These are phyloP conservation scores for Citrus glauca DNA, from an alignment of 345 rosid species.

Conservation along the genomic window DNA sequence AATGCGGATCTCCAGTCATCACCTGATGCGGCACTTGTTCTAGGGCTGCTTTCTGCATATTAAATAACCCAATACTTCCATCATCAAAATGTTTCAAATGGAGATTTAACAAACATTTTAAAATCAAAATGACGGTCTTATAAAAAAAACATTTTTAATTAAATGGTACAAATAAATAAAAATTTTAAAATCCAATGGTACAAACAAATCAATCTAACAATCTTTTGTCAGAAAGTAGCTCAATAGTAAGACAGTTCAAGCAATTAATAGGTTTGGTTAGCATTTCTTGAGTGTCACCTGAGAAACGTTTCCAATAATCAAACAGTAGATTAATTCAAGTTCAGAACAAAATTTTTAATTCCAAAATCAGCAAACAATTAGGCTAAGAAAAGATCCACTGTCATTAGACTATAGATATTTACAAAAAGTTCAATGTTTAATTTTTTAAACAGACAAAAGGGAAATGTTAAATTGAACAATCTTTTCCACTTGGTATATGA, in stretches of 20 bases:
- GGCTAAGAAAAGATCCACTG: neutral
- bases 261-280: too few relatives aligned
- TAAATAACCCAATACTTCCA: neutral
- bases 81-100: neutral
- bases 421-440: neutral
- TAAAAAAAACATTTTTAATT: neutral
- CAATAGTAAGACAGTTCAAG: neutral
- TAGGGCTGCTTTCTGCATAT: constrained; percentile 76
- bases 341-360: neutral
- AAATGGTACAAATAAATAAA: too few relatives aligned
- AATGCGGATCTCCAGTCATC: constrained; percentile 96
- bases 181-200: neutral
- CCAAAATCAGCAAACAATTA: neutral
- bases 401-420: neutral
- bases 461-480: neutral
- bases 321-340: neutral
- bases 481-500: neutral
- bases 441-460: neutral
- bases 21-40: constrained; percentile 50
- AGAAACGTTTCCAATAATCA: too few relatives aligned
- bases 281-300: too few relatives aligned
- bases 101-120: neutral
- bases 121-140: neutral
- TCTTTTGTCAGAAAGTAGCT: neutral
- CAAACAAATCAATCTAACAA: neutral